Base-by-base conservation (phyloP, 2,329 filamentous ascomycete genomes). In the Colletotrichum paranaense region DNA sequence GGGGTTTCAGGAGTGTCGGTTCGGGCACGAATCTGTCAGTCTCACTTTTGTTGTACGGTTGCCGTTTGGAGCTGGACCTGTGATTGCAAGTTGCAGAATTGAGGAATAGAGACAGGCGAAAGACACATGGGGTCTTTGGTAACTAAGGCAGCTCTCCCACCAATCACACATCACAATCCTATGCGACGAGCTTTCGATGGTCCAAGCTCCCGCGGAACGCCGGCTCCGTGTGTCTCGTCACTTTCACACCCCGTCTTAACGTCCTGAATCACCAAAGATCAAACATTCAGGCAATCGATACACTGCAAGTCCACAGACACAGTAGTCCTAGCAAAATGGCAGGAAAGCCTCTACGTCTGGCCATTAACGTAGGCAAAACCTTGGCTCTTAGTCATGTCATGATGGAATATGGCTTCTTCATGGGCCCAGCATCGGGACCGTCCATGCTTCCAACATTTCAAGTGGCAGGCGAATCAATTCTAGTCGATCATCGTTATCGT, bases 381-480 rank as follows among this genome's bases (percentile, higher is more conserved):
- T 78, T 88, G 52, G 83, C 86, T 64, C 78, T 86, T 56, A 79
- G 80, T 30, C 90, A 92, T 79, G 80, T 91, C n/a, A 79, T 87
- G 72, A 82, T 80, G 79, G 88, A 90, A 56, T 92, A 97, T 83
- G 85, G 90, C 78, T 90, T 91, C 83, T 87, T 87, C 75, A 78
- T 92, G 76, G 88, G 88, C 24, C 82, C 86, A 4, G 91, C 91
- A 19, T 86, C 86, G 30, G 96, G 96, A 2, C 91, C 95, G 4
- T 96, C 93, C 22, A 98, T 98, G 97, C 89, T 97, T 63, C 96
- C 96, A 8, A 98, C 95, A 0, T 91, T 98, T 74, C 86, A 88
- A 28, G 86, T 91, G 1, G 82, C 86, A 9, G 92, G 92, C 68
- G 93, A 96, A 79, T 91, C 86, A 81, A 86, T 96, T 59, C 81